phyloP scores from a whole-genome alignment of 2,329 filamentous ascomycete species.

The Nothopassalora personata region DNA sequence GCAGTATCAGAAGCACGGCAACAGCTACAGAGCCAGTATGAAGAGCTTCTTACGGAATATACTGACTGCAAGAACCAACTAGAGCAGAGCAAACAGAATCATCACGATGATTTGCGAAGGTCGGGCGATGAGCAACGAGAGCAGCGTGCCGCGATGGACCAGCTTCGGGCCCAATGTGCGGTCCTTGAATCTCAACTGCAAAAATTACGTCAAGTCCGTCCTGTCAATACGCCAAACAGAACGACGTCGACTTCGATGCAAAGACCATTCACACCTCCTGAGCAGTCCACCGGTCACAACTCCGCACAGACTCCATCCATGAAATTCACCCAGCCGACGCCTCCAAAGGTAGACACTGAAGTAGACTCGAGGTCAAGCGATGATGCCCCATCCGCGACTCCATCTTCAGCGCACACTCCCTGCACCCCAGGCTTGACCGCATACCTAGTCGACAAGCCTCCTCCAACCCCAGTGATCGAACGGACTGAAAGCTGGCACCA shows the following conservation, averaged over 20 bases:
- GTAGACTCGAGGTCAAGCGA: background rate
- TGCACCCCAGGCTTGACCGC: background rate
- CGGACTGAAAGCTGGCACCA: background rate
- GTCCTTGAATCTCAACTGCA: background rate
- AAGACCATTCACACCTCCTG: background rate
- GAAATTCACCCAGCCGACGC: background rate
- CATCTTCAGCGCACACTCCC: background rate
- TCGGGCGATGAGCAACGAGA: background rate
- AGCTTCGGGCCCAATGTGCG: background rate
- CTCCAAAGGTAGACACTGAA: background rate
- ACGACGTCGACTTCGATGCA: background rate
- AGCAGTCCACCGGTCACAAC: background rate
- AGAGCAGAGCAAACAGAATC: background rate
- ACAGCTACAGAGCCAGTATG: background rate
- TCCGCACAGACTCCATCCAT: background rate
- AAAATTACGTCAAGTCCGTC: background rate
- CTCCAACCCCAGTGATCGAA: background rate
- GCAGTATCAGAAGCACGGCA: background rate
- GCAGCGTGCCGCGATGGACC: background rate
- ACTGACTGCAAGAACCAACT: background rate
- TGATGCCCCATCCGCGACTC: background rate
- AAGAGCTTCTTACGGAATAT: background rate
- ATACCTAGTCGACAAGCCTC: background rate
- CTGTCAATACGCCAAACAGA: background rate
- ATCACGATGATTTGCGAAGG: background rate